Conservation (phyloP, 345 rosid species). For the Cardamine resedifolia region DNA sequence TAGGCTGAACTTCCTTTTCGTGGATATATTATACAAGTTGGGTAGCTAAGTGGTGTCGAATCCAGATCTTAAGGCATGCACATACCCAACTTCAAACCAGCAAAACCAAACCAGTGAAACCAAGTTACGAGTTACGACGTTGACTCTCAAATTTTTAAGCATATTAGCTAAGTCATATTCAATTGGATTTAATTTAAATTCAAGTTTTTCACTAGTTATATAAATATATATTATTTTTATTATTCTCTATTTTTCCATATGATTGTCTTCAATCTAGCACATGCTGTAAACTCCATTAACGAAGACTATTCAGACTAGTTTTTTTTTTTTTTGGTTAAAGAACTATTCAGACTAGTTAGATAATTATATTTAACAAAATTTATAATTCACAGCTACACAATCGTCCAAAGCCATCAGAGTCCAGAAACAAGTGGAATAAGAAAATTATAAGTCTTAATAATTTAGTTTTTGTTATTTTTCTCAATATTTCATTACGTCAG, state of each 20-base stretch:
- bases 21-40: no score
- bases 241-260: background rate
- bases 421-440: background rate
- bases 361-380: background rate
- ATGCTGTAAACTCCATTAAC: slow-evolving; percentile 16
- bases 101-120: no score
- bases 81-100: no score
- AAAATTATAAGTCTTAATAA: background rate
- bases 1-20: no score
- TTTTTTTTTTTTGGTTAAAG: no score
- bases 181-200: background rate
- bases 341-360: slow-evolving; percentile 9
- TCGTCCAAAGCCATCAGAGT: slow-evolving; percentile 15
- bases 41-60: no score
- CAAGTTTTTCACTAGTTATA: background rate
- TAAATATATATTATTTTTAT: background rate
- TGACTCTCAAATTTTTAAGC: slow-evolving; percentile 14
- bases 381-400: slow-evolving; percentile 17
- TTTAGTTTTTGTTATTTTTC: background rate
- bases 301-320: slow-evolving; percentile 13
- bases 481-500: background rate
- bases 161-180: background rate
- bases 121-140: no score
- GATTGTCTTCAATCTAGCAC: slow-evolving; percentile 20
- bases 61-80: no score